phyloP scores from a whole-genome alignment of 345 rosid genomes.

The Syzygium jambos region DNA sequence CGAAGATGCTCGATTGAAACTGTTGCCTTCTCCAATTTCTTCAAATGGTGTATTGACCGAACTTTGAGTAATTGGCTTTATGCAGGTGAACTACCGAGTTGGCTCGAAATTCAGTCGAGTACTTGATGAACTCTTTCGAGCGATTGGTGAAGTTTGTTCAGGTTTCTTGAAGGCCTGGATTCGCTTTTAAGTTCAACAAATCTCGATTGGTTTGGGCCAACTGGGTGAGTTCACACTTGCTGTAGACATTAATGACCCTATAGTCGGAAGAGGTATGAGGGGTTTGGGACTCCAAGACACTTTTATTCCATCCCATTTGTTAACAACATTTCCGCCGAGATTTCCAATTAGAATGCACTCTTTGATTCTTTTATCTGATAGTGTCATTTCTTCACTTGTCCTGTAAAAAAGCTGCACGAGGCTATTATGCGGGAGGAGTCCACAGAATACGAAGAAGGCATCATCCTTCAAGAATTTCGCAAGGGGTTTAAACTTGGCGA shows the following conservation, averaged over 20 bases:
- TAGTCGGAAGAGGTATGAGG: background rate
- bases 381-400: background rate
- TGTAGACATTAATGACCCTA: background rate
- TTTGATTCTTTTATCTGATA: background rate
- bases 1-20: background rate
- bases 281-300: background rate
- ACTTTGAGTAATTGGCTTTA: constrained; percentile 19
- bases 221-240: constrained; percentile 30
- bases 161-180: constrained; percentile 51
- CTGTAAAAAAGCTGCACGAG: constrained; percentile 60
- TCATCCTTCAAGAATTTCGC: constrained; percentile 72
- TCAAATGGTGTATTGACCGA: constrained; percentile 15
- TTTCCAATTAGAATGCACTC: background rate
- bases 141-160: constrained; percentile 34
- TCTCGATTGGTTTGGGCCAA: constrained; percentile 48
- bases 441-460: constrained; percentile 67
- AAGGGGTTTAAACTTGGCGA: constrained; percentile 83
- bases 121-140: constrained; percentile 33
- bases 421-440: constrained; percentile 95
- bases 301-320: background rate
- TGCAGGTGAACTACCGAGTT: constrained; percentile 58
- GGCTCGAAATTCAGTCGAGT: constrained; percentile 53
- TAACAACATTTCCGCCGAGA: background rate
- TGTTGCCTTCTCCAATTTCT: background rate
- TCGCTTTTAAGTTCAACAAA: constrained; percentile 30